A percentile compares a stretch with the other conserved stretches of the same genome.
phyloP scores from a whole-genome alignment of 2,329 filamentous ascomycete species.

The Trichophyton verrucosum region DNA sequence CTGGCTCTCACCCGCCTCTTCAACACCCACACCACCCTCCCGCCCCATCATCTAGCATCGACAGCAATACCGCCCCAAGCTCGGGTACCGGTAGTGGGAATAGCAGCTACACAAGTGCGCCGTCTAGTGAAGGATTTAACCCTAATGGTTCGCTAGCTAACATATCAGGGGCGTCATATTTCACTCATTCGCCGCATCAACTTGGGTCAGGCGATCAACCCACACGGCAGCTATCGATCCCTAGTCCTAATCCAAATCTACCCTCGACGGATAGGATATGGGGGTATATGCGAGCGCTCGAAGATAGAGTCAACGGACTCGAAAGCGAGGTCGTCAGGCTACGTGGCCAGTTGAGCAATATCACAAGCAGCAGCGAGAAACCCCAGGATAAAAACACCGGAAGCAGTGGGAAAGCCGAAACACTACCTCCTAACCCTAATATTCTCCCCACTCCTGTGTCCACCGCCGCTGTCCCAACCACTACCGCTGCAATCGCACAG shows the following conservation, averaged over 20 bases:
- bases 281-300: conserved; percentile 23
- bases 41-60: conserved; percentile 5
- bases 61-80: conserved; percentile 2
- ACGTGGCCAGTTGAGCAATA: conserved; percentile 16
- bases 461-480: neutral
- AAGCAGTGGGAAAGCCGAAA: neutral
- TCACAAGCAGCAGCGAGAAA: neutral
- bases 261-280: conserved; percentile 15
- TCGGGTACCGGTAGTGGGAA: conserved; percentile 3
- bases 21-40: conserved; percentile 7
- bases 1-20: conserved; percentile 14
- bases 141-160: conserved; percentile 5
- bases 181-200: conserved; percentile 7
- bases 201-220: conserved; percentile 1
- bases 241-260: conserved; percentile 6
- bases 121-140: neutral
- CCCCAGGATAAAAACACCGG: neutral
- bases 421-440: neutral
- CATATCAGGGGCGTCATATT: conserved; percentile 8
- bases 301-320: conserved; percentile 22
- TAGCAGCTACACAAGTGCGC: conserved; percentile 2
- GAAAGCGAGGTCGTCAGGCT: conserved; percentile 23
- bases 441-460: neutral
- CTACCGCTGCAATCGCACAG: neutral
- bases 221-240: conserved; percentile 7